These are phyloP conservation scores for Peronospora farinosa DNA, from an alignment of 352 stramenopile genomes.

Conservation along the genomic window DNA sequence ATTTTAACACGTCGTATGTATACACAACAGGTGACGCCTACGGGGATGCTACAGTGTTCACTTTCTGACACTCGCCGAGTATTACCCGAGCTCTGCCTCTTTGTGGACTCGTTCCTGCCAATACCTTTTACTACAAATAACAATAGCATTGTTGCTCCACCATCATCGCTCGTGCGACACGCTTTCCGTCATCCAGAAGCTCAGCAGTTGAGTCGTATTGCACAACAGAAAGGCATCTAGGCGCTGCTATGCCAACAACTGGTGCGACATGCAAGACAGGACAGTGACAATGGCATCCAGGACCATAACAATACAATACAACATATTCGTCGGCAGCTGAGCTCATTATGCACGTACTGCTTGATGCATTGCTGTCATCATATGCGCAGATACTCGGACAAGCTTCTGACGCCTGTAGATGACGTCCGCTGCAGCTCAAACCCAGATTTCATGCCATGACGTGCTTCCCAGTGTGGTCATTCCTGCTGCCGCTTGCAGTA, in stretches of 20 bases:
- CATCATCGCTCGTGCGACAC: slow-evolving; percentile 15
- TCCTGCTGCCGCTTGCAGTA: slow-evolving; percentile 46
- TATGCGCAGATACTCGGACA: slow-evolving; percentile 27
- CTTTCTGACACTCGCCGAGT: slow-evolving; percentile 30
- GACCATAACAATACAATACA: slow-evolving; percentile 2
- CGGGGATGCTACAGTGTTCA: slow-evolving; percentile 21
- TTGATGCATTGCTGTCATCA: slow-evolving; percentile 42
- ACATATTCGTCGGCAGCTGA: slow-evolving; percentile 6
- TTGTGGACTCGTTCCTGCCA: slow-evolving; percentile 31
- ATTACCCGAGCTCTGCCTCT: slow-evolving; percentile 39
- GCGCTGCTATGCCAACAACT: slow-evolving; percentile 48
- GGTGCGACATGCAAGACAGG: slow-evolving; percentile 24
- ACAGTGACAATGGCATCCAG: neutral
- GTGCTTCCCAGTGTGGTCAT: slow-evolving; percentile 51
- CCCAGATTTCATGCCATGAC: slow-evolving; percentile 57
- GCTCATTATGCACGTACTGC: slow-evolving; percentile 33
- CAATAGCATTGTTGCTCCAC: neutral
- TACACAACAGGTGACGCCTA: slow-evolving; percentile 28
- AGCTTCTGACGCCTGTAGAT: slow-evolving; percentile 35
- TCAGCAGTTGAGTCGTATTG: slow-evolving; percentile 55
- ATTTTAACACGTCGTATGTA: slow-evolving; percentile 42
- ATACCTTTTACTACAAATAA: neutral
- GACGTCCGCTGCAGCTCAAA: slow-evolving; percentile 33
- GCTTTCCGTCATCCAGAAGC: slow-evolving; percentile 38
- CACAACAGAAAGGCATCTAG: slow-evolving; percentile 46